phyloP scores from a whole-genome alignment of 2,329 filamentous ascomycete genomes.

The Fusarium dimerum region DNA sequence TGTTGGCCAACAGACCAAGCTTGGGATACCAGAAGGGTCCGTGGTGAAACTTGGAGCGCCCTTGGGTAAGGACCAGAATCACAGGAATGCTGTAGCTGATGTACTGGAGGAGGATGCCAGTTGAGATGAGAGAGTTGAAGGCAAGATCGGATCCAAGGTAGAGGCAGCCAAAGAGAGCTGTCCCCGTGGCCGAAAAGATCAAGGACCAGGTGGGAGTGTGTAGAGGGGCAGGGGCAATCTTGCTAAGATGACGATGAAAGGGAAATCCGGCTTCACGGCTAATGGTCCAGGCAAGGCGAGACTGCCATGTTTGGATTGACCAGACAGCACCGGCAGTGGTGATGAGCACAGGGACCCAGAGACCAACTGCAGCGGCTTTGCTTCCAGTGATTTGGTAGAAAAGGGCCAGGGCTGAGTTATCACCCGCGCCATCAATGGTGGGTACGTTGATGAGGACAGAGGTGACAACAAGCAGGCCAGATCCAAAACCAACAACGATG shows the following conservation, averaged over 20 bases:
- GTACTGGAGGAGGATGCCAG: conserved; percentile 14
- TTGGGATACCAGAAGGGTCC: conserved; percentile 31
- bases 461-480: conserved; percentile 22
- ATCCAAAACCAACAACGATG: conserved; percentile 20
- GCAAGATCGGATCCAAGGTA: conserved; percentile 2
- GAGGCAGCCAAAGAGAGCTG: conserved; percentile 8
- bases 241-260: conserved; percentile 23
- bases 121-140: conserved; percentile 3
- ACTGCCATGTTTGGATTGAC: conserved; percentile 33
- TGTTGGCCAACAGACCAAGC: conserved; percentile 26
- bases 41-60: conserved; percentile 27
- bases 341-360: conserved; percentile 25
- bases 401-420: conserved; percentile 22
- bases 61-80: conserved; percentile 20
- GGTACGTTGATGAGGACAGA: conserved; percentile 22
- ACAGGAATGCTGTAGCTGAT: conserved; percentile 31
- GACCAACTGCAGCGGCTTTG: conserved; percentile 23
- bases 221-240: conserved; percentile 22
- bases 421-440: conserved; percentile 13
- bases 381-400: conserved; percentile 27
- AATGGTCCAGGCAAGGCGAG: conserved; percentile 31
- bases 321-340: conserved; percentile 26
- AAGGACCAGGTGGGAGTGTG: conserved; percentile 29
- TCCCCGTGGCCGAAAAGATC: conserved; percentile 22
- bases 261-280: conserved; percentile 29